phyloP scores from a whole-genome alignment of 805 yeast genomes.

The Dipodascus albidus region DNA sequence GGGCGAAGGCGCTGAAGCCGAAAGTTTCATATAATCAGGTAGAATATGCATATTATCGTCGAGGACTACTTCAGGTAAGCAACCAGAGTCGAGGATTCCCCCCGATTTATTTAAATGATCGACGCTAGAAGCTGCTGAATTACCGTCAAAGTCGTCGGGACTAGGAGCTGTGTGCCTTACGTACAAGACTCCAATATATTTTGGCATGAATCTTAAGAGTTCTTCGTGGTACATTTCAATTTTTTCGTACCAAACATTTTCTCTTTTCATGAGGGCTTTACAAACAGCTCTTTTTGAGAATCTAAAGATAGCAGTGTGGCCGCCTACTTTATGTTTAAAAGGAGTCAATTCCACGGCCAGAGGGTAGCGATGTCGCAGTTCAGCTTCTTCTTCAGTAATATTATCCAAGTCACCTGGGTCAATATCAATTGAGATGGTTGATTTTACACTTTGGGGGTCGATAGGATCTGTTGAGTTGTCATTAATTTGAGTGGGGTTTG shows the following conservation, averaged over 20 bases:
- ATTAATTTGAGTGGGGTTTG: not conserved
- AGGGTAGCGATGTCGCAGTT: constrained; percentile 19
- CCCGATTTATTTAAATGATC: too few relatives aligned
- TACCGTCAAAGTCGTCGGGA: constrained; percentile 11
- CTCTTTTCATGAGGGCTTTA: constrained; percentile 82
- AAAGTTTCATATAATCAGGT: constrained; percentile 63
- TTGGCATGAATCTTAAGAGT: constrained; percentile 77
- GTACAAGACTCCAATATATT: constrained; percentile 86
- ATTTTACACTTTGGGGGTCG: constrained; percentile 2
- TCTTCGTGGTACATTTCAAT: constrained; percentile 72
- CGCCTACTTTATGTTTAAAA: constrained; percentile 90
- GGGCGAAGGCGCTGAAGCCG: constrained; percentile 33
- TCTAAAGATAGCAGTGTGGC: constrained; percentile 93
- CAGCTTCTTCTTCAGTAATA: constrained; percentile 12
- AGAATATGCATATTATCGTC: constrained; percentile 89
- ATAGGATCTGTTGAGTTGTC: not conserved
- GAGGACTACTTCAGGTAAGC: constrained; percentile 71
- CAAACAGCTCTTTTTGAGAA: constrained; percentile 89
- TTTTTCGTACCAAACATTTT: constrained; percentile 83
- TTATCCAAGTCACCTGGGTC: constrained; percentile 11
- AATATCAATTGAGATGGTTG: not conserved
- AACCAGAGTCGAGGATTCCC: not conserved
- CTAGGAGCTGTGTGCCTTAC: constrained; percentile 57
- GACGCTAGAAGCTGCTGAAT: constrained; percentile 5
- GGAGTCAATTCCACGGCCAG: constrained; percentile 84